Evolutionary conservation across 129 eudicot species (phyloP).

Genomic region (Chrysanthemum makinoi): DNA sequence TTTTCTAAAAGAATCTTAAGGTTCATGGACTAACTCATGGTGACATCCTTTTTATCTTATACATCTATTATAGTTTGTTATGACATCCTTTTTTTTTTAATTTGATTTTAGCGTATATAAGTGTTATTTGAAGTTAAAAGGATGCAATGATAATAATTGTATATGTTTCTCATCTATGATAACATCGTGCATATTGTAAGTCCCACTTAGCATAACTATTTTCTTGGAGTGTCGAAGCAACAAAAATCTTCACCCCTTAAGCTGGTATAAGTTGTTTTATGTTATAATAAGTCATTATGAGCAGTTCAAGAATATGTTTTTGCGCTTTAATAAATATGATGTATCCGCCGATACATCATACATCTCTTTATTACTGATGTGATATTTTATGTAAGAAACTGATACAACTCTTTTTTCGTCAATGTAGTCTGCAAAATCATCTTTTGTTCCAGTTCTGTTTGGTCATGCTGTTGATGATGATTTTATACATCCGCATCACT

Average conservation of each 20-base stretch:
- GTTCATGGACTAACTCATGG: background rate
- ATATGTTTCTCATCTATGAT: background rate
- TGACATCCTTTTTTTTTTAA: too few relatives aligned
- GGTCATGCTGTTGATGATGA: conserved; percentile 95
- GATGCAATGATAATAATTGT: too few relatives aligned
- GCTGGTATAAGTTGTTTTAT: background rate
- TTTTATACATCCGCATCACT: conserved; percentile 93
- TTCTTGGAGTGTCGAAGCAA: background rate
- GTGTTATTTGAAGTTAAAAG: background rate
- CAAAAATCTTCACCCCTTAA: background rate
- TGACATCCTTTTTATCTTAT: background rate
- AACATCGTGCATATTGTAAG: background rate
- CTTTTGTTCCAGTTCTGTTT: conserved; percentile 81
- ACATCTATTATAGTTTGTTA: too few relatives aligned
- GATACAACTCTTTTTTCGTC: conserved; percentile 10
- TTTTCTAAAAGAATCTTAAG: background rate
- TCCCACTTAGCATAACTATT: background rate
- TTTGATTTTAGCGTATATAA: background rate
- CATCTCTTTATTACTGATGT: too few relatives aligned
- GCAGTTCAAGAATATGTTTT: background rate
- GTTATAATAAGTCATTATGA: too few relatives aligned
- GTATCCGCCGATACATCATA: conserved; percentile 12
- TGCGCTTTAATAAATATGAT: background rate
- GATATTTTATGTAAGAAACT: conserved; percentile 14
- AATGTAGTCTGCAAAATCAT: conserved; percentile 74